phyloP scores from a whole-genome alignment of 1,284 basidiomycete genomes.

The Caloboletus firmus region DNA sequence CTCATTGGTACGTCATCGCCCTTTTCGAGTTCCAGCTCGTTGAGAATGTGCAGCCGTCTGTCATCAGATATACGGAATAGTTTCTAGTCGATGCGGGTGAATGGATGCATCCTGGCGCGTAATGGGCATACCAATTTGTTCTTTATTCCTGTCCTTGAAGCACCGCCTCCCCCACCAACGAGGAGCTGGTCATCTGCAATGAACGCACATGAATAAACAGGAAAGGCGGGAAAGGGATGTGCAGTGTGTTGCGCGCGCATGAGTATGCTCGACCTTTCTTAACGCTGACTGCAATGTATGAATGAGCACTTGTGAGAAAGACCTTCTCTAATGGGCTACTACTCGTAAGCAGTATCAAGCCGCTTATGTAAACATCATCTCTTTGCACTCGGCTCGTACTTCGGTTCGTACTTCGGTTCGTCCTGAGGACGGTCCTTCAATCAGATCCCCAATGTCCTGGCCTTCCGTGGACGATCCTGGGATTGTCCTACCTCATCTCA shows the following conservation, averaged over 20 bases:
- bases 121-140: slow-evolving; percentile 73
- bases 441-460: slow-evolving; percentile 22
- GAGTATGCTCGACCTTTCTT: background rate
- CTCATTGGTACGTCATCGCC: slow-evolving; percentile 95
- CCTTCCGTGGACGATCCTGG: slow-evolving; percentile 28
- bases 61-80: slow-evolving; percentile 69
- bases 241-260: slow-evolving; percentile 80
- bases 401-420: background rate
- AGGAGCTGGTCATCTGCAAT: slow-evolving; percentile 71
- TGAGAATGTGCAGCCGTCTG: slow-evolving; percentile 55
- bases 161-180: slow-evolving; percentile 88
- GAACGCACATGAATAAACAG: slow-evolving; percentile 88
- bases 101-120: background rate
- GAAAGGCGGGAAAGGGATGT: slow-evolving; percentile 77
- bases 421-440: background rate
- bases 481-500: slow-evolving; percentile 57
- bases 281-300: background rate
- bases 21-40: slow-evolving; percentile 73
- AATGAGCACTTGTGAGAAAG: slow-evolving; percentile 12
- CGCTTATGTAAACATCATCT: too few species aligned
- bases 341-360: background rate
- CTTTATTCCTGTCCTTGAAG: slow-evolving; percentile 78
- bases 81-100: slow-evolving; percentile 46
- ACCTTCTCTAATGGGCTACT: slow-evolving; percentile 3
- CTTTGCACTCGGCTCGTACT: background rate